Percentiles rank a stretch among this genome's conserved stretches.
Evolutionary conservation across 345 rosid species (phyloP).

Genomic region (Carallia brachiata): DNA sequence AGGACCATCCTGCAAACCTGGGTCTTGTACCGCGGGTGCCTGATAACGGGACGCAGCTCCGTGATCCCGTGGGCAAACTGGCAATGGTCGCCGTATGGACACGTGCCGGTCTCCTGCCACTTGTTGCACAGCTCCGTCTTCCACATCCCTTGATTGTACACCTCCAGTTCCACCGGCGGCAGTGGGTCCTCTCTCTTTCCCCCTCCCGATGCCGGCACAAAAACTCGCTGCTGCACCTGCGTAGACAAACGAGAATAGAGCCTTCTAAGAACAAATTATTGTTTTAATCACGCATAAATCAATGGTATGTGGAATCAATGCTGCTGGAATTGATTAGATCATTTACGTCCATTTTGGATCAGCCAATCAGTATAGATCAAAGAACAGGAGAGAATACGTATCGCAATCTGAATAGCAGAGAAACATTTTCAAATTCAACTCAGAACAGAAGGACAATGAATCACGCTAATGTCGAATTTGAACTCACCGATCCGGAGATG

Average conservation of each 20-base stretch:
- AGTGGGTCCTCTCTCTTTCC: constrained; percentile 38
- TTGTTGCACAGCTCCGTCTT: constrained; percentile 97
- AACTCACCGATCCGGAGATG: constrained; percentile 40
- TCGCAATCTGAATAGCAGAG: no score
- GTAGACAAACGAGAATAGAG: no score
- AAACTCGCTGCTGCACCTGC: constrained; percentile 34
- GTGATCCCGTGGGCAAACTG: constrained; percentile 86
- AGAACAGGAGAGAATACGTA: no score
- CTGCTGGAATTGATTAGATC: no score
- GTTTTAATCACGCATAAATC: no score
- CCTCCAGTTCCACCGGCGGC: constrained; percentile 57
- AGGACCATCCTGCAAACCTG: constrained; percentile 80
- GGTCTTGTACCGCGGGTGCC: constrained; percentile 91
- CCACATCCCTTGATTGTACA: constrained; percentile 76
- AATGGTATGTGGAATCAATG: no score
- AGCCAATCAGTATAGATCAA: no score
- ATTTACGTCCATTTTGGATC: no score
- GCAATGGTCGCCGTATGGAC: constrained; percentile 70
- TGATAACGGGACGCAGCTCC: constrained; percentile 82
- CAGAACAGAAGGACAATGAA: neutral
- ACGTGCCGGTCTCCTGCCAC: constrained; percentile 90
- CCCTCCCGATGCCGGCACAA: constrained; percentile 24
- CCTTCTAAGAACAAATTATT: no score
- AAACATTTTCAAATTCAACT: no score
- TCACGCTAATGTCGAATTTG: neutral